Evolutionary conservation across 768 basidiomycete species (phyloP).

Genomic region (Strobilomyces dryophilus): DNA sequence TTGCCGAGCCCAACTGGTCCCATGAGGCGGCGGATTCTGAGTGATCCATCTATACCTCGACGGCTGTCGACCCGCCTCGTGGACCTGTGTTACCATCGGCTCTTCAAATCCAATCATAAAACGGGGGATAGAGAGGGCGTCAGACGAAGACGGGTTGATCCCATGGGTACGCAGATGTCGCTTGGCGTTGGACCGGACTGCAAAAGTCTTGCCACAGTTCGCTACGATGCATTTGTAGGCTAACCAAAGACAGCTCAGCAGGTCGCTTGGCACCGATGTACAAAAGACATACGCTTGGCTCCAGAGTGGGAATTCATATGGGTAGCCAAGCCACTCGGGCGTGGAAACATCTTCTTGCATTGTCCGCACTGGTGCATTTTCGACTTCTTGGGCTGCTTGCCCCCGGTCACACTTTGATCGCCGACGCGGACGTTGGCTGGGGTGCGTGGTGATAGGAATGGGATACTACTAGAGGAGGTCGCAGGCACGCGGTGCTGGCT

Average conservation of each 20-base stretch:
- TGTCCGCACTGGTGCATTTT: slow-evolving; percentile 48
- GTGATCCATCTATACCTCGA: slow-evolving; percentile 39
- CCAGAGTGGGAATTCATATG: slow-evolving; percentile 54
- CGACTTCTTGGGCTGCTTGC: slow-evolving; percentile 32
- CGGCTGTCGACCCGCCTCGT: slow-evolving; percentile 35
- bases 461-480: slow-evolving; percentile 1
- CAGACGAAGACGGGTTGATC: slow-evolving; percentile 32
- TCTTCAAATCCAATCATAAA: slow-evolving; percentile 44
- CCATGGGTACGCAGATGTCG: slow-evolving; percentile 78
- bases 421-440: not conserved
- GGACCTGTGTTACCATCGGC: slow-evolving; percentile 43
- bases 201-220: slow-evolving; percentile 63
- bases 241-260: slow-evolving; percentile 8
- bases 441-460: slow-evolving; percentile 11
- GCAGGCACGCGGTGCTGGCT: slow-evolving; percentile 13
- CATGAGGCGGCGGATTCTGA: slow-evolving; percentile 33
- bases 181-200: slow-evolving; percentile 78
- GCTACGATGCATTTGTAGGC: slow-evolving; percentile 48
- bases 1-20: slow-evolving; percentile 25
- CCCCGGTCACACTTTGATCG: slow-evolving; percentile 9
- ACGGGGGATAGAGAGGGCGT: slow-evolving; percentile 15
- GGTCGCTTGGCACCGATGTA: not conserved
- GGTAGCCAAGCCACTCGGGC: slow-evolving; percentile 48
- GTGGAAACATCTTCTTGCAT: slow-evolving; percentile 44
- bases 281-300: slow-evolving; percentile 37